Percentiles rank a stretch among this genome's conserved stretches.
Evolutionary conservation across 2,329 filamentous ascomycete genomes (phyloP).

Genomic region (Cercospora sesami): DNA sequence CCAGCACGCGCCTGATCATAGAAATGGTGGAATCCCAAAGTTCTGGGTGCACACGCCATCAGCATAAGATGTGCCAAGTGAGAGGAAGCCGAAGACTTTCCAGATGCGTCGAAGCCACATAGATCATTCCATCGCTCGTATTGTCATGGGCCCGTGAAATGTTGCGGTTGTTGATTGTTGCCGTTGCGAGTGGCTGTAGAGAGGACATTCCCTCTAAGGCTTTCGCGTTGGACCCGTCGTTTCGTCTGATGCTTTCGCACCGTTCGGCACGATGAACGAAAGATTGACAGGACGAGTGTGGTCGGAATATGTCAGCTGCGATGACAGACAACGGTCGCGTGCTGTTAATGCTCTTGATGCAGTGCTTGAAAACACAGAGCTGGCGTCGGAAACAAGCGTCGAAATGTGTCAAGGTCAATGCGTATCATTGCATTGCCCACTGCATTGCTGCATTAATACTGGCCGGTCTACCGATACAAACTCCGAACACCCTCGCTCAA

Average conservation of each 20-base stretch:
- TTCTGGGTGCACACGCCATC: not conserved
- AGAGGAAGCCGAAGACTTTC: not conserved
- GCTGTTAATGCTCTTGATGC: not conserved
- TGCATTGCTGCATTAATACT: not conserved
- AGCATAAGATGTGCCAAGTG: not conserved
- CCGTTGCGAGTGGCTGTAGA: not conserved
- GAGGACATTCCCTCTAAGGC: not conserved
- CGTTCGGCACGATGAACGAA: not conserved
- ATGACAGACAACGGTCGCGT: not conserved
- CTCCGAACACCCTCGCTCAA: not conserved
- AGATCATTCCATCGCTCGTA: not conserved
- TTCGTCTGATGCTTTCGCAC: not conserved
- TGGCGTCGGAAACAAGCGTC: not conserved
- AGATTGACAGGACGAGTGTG: not conserved
- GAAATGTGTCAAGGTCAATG: not conserved
- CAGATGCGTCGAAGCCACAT: not conserved
- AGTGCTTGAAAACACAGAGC: not conserved
- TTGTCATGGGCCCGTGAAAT: not conserved
- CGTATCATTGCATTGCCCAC: not conserved
- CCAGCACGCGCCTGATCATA: not conserved
- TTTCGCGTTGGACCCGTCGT: not conserved
- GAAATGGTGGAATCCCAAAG: not conserved
- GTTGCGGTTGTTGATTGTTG: too few relatives aligned
- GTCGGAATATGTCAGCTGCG: not conserved
- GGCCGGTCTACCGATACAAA: not conserved